A percentile compares a stretch with the other conserved stretches of the same genome.
Evolutionary conservation across 2,329 filamentous ascomycete species (phyloP).

Genomic region (Pseudogymnoascus sp.): DNA sequence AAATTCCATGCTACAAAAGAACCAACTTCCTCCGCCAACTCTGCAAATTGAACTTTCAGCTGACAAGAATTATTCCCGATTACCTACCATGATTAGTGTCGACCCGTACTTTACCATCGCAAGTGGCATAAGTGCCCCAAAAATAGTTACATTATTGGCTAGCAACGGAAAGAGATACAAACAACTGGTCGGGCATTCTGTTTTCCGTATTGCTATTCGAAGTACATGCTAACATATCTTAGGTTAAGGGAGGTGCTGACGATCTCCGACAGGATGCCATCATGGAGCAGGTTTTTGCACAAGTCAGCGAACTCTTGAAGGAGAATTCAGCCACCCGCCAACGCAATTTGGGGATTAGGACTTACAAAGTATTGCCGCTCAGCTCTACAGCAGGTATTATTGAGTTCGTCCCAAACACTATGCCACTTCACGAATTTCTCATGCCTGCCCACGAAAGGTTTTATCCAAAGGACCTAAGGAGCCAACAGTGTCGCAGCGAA

Average conservation of each 20-base stretch:
- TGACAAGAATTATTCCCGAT: slow-evolving; percentile 65
- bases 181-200: slow-evolving; percentile 56
- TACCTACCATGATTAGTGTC: slow-evolving; percentile 69
- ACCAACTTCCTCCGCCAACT: slow-evolving; percentile 78
- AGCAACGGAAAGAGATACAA: slow-evolving; percentile 75
- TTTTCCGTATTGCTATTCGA: slow-evolving; percentile 13
- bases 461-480: slow-evolving; percentile 75
- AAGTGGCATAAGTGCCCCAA: slow-evolving; percentile 84
- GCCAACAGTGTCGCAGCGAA: slow-evolving; percentile 67
- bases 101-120: slow-evolving; percentile 76
- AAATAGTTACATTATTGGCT: slow-evolving; percentile 77
- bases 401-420: slow-evolving; percentile 91
- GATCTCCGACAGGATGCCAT: slow-evolving; percentile 94
- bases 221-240: slow-evolving; percentile 19
- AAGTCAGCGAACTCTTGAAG: slow-evolving; percentile 83
- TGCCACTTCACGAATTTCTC: slow-evolving; percentile 85
- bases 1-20: slow-evolving; percentile 53
- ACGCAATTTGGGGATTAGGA: slow-evolving; percentile 81
- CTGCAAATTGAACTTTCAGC: slow-evolving; percentile 71
- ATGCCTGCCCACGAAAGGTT: slow-evolving; percentile 86
- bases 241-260: slow-evolving; percentile 90
- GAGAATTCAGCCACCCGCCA: slow-evolving; percentile 82
- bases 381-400: slow-evolving; percentile 83
- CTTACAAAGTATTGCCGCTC: slow-evolving; percentile 92
- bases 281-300: slow-evolving; percentile 99